A percentile compares a stretch with the other conserved stretches of the same genome.
Evolutionary conservation across 208 protist species (phyloP).

Genomic region (Acanthamoeba lenticulata): DNA sequence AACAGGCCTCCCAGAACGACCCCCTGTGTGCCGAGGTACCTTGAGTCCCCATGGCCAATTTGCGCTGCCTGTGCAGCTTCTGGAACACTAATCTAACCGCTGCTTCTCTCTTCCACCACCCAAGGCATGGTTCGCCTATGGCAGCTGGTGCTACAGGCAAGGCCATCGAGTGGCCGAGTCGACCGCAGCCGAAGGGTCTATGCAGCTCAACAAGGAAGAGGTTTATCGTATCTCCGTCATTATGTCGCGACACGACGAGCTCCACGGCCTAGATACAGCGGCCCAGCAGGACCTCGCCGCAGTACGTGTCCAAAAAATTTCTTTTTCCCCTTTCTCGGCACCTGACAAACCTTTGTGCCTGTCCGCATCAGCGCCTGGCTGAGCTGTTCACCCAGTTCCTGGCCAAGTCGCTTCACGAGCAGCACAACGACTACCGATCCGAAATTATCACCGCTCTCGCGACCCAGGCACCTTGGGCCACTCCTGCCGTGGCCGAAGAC

Average conservation of each 20-base stretch:
- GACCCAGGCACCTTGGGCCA: not conserved
- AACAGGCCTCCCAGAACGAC: slow-evolving; percentile 25
- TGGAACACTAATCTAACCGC: not conserved
- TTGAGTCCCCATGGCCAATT: not conserved
- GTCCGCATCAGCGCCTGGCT: not conserved
- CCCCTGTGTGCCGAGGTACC: slow-evolving; percentile 16
- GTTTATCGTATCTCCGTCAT: slow-evolving; percentile 23
- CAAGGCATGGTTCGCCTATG: slow-evolving; percentile 43
- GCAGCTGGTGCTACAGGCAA: slow-evolving; percentile 51
- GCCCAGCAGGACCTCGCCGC: not conserved
- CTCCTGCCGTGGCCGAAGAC: not conserved
- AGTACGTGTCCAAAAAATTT: not conserved
- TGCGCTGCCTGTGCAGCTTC: not conserved
- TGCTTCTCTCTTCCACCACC: not conserved
- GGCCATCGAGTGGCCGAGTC: slow-evolving; percentile 4
- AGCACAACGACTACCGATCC: not conserved
- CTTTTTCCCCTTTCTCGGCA: not conserved
- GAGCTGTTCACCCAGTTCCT: not conserved
- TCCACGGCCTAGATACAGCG: not conserved
- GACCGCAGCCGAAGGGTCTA: not conserved
- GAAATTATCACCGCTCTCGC: not conserved
- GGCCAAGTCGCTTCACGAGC: not conserved
- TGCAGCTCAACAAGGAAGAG: slow-evolving; percentile 12
- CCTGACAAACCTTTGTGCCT: not conserved
- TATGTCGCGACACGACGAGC: not conserved